Evolutionary conservation across 2,329 filamentous ascomycete species (phyloP).

Genomic region (Elsinoe necatrix): DNA sequence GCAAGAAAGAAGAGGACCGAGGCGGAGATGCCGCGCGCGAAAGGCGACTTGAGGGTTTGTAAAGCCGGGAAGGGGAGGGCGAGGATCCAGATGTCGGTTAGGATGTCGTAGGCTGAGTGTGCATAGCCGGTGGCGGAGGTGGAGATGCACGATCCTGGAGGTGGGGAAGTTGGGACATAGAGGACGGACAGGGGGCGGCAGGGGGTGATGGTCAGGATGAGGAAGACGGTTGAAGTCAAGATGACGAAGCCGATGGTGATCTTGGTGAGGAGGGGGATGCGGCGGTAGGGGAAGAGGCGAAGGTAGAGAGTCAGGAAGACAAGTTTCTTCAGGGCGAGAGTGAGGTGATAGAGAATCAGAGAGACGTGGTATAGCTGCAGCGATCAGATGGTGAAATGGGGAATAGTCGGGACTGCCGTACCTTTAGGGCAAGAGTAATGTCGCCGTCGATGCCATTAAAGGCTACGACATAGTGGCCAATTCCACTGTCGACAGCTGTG

Average conservation of each 20-base stretch:
- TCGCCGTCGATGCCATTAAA: not conserved
- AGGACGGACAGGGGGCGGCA: not conserved
- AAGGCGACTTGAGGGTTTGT: slow-evolving; percentile 3
- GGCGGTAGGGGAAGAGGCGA: slow-evolving; percentile 10
- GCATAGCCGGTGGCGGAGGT: not conserved
- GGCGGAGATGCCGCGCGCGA: not conserved
- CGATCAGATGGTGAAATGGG: not conserved
- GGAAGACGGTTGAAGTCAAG: not conserved
- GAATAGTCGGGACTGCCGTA: not conserved
- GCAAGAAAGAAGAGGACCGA: not conserved
- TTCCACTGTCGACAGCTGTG: slow-evolving; percentile 1
- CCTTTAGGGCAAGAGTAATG: not conserved
- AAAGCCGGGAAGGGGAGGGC: slow-evolving; percentile 5
- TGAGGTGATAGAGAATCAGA: not conserved
- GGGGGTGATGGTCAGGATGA: not conserved
- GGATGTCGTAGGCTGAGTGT: not conserved
- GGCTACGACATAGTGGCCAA: slow-evolving; percentile 1
- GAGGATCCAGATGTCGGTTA: slow-evolving; percentile 6
- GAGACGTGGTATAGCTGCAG: not conserved
- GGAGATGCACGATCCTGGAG: not conserved
- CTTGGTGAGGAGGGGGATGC: slow-evolving; percentile 5
- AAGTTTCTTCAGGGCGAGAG: not conserved
- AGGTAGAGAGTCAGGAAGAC: slow-evolving; percentile 9
- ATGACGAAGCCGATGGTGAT: slow-evolving; percentile 1
- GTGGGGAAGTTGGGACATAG: not conserved